phyloP scores from a whole-genome alignment of 441 rosid genomes.

The Omphalea diandra region DNA sequence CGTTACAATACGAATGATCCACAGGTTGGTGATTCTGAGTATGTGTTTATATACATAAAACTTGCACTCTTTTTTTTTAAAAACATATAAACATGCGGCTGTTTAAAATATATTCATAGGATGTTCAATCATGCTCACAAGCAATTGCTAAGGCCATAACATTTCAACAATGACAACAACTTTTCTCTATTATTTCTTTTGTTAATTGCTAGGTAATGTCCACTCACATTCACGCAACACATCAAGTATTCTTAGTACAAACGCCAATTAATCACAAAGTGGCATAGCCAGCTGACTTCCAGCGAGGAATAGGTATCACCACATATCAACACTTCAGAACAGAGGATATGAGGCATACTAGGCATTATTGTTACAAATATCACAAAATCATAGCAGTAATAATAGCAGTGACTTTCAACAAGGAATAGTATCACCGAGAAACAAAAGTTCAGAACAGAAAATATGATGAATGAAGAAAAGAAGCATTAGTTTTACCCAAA shows the following conservation, averaged over 20 bases:
- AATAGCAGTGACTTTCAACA: not conserved
- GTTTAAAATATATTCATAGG: no score
- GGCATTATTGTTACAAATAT: not conserved
- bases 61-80: no score
- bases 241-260: not conserved
- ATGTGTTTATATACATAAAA: not conserved
- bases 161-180: no score
- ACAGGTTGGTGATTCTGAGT: not conserved
- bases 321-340: not conserved
- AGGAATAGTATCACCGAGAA: not conserved
- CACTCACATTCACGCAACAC: not conserved
- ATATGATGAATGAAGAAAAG: slow-evolving; percentile 51
- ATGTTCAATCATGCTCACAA: no score
- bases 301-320: not conserved
- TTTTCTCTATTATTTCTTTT: not conserved
- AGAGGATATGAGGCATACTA: not conserved
- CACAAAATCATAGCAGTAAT: not conserved
- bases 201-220: not conserved
- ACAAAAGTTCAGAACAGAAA: slow-evolving; percentile 33
- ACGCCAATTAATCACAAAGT: not conserved
- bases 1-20: not conserved
- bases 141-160: no score
- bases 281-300: not conserved
- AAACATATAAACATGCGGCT: not conserved
- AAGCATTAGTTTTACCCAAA: slow-evolving; percentile 52